Percentiles rank a stretch among this genome's conserved stretches.
Evolutionary conservation across 192 early-diverging fungal species (phyloP).

Genomic region (Mortierella antarctica): DNA sequence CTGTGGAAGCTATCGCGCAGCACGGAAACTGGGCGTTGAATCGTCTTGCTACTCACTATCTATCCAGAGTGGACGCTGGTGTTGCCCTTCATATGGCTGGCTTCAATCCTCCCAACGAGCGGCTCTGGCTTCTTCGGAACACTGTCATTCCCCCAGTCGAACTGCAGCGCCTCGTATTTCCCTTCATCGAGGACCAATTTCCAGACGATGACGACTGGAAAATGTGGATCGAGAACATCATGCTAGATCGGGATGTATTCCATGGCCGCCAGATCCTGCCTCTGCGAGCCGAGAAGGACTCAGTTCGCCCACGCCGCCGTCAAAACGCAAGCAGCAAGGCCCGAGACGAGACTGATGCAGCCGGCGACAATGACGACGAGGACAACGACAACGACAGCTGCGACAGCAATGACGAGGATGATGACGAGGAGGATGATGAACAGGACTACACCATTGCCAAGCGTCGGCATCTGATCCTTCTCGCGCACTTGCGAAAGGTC

Average conservation of each 20-base stretch:
- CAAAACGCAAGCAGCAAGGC: not conserved
- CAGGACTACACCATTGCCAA: not conserved
- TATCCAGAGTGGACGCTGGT: not conserved
- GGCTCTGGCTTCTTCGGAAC: conserved; percentile 5
- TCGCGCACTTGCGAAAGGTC: conserved; percentile 16
- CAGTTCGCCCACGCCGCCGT: not conserved
- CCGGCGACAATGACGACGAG: not conserved
- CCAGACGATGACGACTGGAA: conserved; percentile 4
- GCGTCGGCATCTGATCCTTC: conserved; percentile 3
- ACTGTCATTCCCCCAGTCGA: conserved; percentile 1
- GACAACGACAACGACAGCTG: not conserved
- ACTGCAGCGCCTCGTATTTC: conserved; percentile 16
- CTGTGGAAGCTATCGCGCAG: not conserved
- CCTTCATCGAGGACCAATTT: conserved; percentile 14
- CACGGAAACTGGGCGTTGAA: not conserved
- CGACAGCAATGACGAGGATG: not conserved
- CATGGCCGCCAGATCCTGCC: not conserved
- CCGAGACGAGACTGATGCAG: not conserved
- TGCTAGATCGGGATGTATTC: conserved; percentile 12
- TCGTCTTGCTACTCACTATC: not conserved
- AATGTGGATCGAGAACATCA: conserved; percentile 15
- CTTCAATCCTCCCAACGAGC: not conserved
- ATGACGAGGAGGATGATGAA: not conserved
- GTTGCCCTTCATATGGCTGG: not conserved
- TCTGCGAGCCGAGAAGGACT: not conserved